These are phyloP conservation scores for Solanum piurae DNA, from an alignment of 257 asterid genomes.

Conservation along the genomic window DNA sequence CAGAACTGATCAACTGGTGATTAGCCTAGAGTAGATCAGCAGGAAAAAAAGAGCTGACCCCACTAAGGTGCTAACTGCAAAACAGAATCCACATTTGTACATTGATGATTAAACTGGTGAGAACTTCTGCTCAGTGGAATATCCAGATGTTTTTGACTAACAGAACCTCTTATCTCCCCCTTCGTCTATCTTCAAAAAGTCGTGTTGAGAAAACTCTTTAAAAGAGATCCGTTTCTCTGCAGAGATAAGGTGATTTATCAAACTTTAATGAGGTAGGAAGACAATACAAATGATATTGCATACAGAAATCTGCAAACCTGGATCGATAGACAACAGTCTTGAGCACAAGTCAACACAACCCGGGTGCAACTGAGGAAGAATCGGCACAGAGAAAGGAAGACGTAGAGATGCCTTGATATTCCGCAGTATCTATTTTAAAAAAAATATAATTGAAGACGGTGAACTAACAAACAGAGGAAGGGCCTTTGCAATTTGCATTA, in stretches of 20 bases:
- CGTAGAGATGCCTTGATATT: conserved; percentile 26
- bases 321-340: conserved; percentile 30
- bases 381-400: conserved; percentile 26
- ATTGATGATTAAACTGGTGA: background rate
- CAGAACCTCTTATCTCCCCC: background rate
- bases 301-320: conserved; percentile 19
- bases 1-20: background rate
- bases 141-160: background rate
- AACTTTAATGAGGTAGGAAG: background rate
- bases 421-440: conserved; percentile 28
- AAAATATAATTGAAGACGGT: background rate
- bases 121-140: background rate
- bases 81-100: background rate
- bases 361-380: conserved; percentile 25
- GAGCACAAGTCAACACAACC: conserved; percentile 35
- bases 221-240: conserved; percentile 41
- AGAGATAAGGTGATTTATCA: conserved; percentile 2
- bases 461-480: background rate
- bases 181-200: conserved; percentile 8
- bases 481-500: background rate
- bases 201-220: conserved; percentile 34
- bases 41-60: background rate
- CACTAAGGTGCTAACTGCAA: background rate
- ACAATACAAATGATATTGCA: background rate
- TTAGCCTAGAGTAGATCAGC: background rate